phyloP scores from a whole-genome alignment of 2,329 filamentous ascomycete genomes.

The Fusarium pilosicola region DNA sequence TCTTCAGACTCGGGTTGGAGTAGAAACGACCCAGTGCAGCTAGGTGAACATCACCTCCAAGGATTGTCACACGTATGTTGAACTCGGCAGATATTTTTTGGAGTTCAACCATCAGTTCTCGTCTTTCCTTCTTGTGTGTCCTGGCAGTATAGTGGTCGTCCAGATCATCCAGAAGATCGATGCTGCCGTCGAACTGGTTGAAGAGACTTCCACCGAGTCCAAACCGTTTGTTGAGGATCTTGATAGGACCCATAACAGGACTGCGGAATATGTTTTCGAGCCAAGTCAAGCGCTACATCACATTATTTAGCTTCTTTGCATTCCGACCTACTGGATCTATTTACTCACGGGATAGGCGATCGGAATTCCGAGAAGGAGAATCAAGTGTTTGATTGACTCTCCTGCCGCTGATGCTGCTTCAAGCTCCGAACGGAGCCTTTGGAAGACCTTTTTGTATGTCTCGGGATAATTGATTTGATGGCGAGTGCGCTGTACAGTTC shows the following conservation, averaged over 20 bases:
- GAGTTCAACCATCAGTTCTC: slow-evolving; percentile 79
- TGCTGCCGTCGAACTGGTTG: slow-evolving; percentile 93
- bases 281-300: slow-evolving; percentile 82
- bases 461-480: slow-evolving; percentile 95
- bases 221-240: slow-evolving; percentile 89
- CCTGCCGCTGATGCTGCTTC: slow-evolving; percentile 70
- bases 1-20: slow-evolving; percentile 81
- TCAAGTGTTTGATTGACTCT: slow-evolving; percentile 86
- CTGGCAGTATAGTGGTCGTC: slow-evolving; percentile 96
- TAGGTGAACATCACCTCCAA: slow-evolving; percentile 93
- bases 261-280: slow-evolving; percentile 91
- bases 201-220: slow-evolving; percentile 86
- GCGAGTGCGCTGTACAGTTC: slow-evolving; percentile 73
- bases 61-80: slow-evolving; percentile 88
- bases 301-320: slow-evolving; percentile 11
- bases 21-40: slow-evolving; percentile 95
- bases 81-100: slow-evolving; percentile 87
- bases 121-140: slow-evolving; percentile 90
- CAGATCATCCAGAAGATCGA: slow-evolving; percentile 90
- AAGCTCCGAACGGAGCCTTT: slow-evolving; percentile 79
- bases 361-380: slow-evolving; percentile 87
- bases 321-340: slow-evolving; percentile 34
- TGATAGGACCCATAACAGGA: slow-evolving; percentile 87
- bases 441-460: slow-evolving; percentile 86
- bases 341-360: slow-evolving; percentile 78